A percentile compares a stretch with the other conserved stretches of the same genome.
Evolutionary conservation across 2,329 filamentous ascomycete genomes (phyloP).

Genomic region (Colletotrichum brevisporum): DNA sequence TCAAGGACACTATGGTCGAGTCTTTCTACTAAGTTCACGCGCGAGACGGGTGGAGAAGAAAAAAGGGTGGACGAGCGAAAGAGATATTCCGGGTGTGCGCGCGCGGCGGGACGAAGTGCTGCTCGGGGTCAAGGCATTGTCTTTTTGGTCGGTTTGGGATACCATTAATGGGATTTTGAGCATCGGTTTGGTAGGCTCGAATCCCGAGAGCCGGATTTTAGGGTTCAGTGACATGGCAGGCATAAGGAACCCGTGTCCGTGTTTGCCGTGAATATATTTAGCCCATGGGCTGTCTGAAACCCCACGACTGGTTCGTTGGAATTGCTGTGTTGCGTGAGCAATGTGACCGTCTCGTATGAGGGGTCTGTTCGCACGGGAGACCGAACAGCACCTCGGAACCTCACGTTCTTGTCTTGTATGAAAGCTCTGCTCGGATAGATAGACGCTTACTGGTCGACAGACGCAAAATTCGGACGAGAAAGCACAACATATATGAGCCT

Average conservation of each 20-base stretch:
- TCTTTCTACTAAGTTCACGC: constrained; percentile 84
- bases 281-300: constrained; percentile 28
- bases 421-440: too few species aligned
- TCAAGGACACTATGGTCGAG: constrained; percentile 99
- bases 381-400: too few species aligned
- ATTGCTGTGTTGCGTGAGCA: neutral
- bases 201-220: constrained; percentile 25
- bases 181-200: constrained; percentile 30
- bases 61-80: neutral
- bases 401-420: too few species aligned
- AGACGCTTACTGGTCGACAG: too few species aligned
- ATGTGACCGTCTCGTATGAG: neutral
- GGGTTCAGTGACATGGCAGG: constrained; percentile 28
- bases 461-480: too few species aligned
- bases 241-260: neutral
- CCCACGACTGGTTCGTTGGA: neutral
- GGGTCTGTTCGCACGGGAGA: too few species aligned
- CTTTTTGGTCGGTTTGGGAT: constrained; percentile 40
- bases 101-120: constrained; percentile 16
- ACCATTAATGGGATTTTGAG: constrained; percentile 38
- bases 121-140: constrained; percentile 26
- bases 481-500: too few species aligned
- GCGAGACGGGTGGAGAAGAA: neutral
- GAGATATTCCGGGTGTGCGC: neutral
- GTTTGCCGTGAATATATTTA: constrained; percentile 34